Evolutionary conservation across 805 yeast species (phyloP).

Genomic region (Nakazawaea holstii): DNA sequence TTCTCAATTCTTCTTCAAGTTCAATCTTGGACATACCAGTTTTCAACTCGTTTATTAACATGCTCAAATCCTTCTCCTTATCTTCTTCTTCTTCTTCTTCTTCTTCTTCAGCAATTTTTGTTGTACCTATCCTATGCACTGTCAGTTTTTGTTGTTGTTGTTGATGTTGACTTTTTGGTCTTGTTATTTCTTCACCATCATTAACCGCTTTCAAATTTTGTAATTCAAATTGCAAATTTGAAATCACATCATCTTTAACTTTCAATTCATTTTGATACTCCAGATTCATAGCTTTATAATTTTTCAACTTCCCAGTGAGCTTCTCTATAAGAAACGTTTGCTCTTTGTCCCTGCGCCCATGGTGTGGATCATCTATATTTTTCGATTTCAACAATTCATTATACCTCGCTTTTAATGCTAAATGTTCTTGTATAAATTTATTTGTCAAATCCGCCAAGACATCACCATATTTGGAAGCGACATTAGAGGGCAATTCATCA

Average conservation of each 20-base stretch:
- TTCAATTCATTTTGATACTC: background rate
- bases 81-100: background rate
- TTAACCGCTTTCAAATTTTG: background rate
- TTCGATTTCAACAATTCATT: slow-evolving; percentile 3
- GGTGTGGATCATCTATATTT: background rate
- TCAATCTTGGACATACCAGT: slow-evolving; percentile 1
- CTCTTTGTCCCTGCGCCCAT: background rate
- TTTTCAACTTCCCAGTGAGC: slow-evolving; percentile 6
- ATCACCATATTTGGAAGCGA: slow-evolving; percentile 10
- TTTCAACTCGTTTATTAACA: slow-evolving; percentile 3
- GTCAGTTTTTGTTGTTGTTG: background rate
- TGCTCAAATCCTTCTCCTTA: background rate
- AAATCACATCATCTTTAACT: background rate
- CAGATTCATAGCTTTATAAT: background rate
- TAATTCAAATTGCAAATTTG: background rate
- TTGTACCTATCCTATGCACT: background rate
- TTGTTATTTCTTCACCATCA: background rate
- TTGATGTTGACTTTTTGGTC: background rate
- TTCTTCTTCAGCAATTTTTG: background rate
- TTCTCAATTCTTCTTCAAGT: slow-evolving; percentile 8
- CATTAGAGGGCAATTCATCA: slow-evolving; percentile 7
- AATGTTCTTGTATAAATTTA: slow-evolving; percentile 7
- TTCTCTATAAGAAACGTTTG: slow-evolving; percentile 1
- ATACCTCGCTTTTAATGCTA: slow-evolving; percentile 4
- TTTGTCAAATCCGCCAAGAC: background rate